Conservation (phyloP, 2,329 filamentous ascomycete species). For the Pseudogymnoascus sp. region DNA sequence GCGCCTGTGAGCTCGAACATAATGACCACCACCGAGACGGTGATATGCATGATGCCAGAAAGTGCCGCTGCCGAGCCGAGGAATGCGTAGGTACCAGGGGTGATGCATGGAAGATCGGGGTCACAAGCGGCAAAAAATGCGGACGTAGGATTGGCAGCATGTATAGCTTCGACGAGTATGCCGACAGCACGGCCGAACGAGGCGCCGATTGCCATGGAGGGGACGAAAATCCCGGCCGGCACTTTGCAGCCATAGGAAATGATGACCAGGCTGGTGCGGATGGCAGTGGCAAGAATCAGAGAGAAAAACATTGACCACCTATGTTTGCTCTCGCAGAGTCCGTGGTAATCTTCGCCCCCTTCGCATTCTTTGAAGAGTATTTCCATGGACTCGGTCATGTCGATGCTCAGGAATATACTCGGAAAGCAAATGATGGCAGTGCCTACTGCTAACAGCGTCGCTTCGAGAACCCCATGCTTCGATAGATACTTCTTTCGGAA, state of each 20-base stretch:
- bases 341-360: slow-evolving; percentile 77
- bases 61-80: slow-evolving; percentile 85
- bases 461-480: slow-evolving; percentile 77
- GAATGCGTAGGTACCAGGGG: slow-evolving; percentile 93
- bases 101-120: slow-evolving; percentile 91
- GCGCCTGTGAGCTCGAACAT: slow-evolving; percentile 99
- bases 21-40: slow-evolving; percentile 92
- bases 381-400: slow-evolving; percentile 99
- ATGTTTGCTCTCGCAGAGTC: slow-evolving; percentile 72
- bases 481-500: slow-evolving; percentile 90
- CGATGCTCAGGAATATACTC: slow-evolving; percentile 88
- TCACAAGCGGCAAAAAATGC: slow-evolving; percentile 82
- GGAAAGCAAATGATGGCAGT: slow-evolving; percentile 95
- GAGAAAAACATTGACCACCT: slow-evolving; percentile 73
- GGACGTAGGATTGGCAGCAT: slow-evolving; percentile 74
- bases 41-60: slow-evolving; percentile 97
- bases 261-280: slow-evolving; percentile 79
- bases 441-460: slow-evolving; percentile 68
- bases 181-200: slow-evolving; percentile 91
- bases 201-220: slow-evolving; percentile 94
- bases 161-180: slow-evolving; percentile 81
- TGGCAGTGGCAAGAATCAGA: slow-evolving; percentile 66
- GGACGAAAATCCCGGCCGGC: slow-evolving; percentile 94
- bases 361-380: slow-evolving; percentile 93
- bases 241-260: slow-evolving; percentile 98